Evolutionary conservation across 805 yeast genomes (phyloP).

Genomic region (Spathaspora boniae): DNA sequence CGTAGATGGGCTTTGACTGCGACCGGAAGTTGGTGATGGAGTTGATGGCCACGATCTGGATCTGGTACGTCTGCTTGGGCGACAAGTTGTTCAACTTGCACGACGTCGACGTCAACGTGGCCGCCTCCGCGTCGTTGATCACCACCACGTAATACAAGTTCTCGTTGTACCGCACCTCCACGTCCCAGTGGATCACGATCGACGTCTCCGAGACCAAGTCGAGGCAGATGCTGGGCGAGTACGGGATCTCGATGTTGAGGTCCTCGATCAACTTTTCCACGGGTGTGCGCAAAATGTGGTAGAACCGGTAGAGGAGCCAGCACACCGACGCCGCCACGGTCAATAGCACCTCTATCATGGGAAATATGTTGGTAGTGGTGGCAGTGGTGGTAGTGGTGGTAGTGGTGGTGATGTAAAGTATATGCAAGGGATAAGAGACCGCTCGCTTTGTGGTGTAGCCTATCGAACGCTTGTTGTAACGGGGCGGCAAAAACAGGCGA

Average conservation of each 20-base stretch:
- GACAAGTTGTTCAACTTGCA: constrained; percentile 31
- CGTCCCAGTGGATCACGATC: constrained; percentile 57
- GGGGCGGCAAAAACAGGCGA: no score
- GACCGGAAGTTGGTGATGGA: constrained; percentile 32
- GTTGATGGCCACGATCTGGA: constrained; percentile 37
- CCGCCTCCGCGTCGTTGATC: constrained; percentile 34
- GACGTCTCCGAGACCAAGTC: constrained; percentile 47
- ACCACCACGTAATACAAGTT: constrained; percentile 29
- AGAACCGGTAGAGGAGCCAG: constrained; percentile 41
- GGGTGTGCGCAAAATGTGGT: constrained; percentile 39
- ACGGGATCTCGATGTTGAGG: constrained; percentile 53
- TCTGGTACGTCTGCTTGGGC: constrained; percentile 26
- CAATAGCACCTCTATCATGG: constrained; percentile 31
- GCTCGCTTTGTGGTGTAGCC: no score
- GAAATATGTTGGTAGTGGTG: no score
- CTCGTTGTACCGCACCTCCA: constrained; percentile 26
- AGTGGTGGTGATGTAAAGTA: no score
- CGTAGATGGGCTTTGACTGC: constrained; percentile 29
- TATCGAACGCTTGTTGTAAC: no score
- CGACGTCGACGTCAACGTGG: constrained; percentile 31
- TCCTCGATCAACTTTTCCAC: constrained; percentile 43
- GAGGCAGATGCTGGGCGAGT: constrained; percentile 50
- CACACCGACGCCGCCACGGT: constrained; percentile 33
- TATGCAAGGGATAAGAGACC: no score
- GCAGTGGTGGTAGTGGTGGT: no score